Evolutionary conservation across 176 grass and related monocot genomes (phyloP).

Genomic region (Poa pratensis): DNA sequence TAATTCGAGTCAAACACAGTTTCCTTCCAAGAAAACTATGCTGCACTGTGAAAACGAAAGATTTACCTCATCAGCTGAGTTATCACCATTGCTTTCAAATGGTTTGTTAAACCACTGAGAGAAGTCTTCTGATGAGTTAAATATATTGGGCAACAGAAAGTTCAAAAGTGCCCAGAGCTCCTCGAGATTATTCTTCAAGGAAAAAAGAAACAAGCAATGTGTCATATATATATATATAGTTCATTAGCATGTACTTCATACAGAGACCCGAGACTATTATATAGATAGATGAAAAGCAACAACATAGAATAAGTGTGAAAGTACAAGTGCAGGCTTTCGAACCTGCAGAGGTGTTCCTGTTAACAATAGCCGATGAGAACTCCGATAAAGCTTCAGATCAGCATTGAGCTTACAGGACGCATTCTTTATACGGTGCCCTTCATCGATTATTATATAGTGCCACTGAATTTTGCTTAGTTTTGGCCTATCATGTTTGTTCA

Average conservation of each 20-base stretch:
- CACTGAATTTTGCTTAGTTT: slow-evolving; percentile 99
- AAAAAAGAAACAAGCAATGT: slow-evolving; percentile 35
- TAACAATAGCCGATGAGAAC: slow-evolving; percentile 87
- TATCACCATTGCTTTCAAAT: slow-evolving; percentile 89
- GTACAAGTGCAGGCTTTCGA: slow-evolving; percentile 38
- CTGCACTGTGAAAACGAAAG: slow-evolving; percentile 17
- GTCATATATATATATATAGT: slow-evolving; percentile 29
- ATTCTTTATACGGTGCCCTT: slow-evolving; percentile 99
- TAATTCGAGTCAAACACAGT: slow-evolving; percentile 25
- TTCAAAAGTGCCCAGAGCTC: slow-evolving; percentile 99
- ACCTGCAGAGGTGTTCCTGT: slow-evolving; percentile 99
- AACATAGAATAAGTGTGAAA: slow-evolving; percentile 14
- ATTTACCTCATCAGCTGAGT: slow-evolving; percentile 81
- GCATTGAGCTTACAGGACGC: slow-evolving; percentile 99
- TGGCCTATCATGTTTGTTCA: slow-evolving; percentile 99
- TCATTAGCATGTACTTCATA: slow-evolving; percentile 13
- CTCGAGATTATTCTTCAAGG: slow-evolving; percentile 98
- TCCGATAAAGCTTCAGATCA: slow-evolving; percentile 94
- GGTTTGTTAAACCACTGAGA: slow-evolving; percentile 99
- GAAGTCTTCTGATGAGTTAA: slow-evolving; percentile 99
- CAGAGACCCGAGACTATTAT: slow-evolving; percentile 31
- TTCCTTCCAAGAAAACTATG: slow-evolving; percentile 30
- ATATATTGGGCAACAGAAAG: slow-evolving; percentile 94
- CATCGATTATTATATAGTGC: slow-evolving; percentile 99
- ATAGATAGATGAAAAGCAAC: slow-evolving; percentile 31